A percentile compares a stretch with the other conserved stretches of the same genome.
Conservation (phyloP, 2,329 filamentous ascomycete genomes). For the Rosellinia necatrix region DNA sequence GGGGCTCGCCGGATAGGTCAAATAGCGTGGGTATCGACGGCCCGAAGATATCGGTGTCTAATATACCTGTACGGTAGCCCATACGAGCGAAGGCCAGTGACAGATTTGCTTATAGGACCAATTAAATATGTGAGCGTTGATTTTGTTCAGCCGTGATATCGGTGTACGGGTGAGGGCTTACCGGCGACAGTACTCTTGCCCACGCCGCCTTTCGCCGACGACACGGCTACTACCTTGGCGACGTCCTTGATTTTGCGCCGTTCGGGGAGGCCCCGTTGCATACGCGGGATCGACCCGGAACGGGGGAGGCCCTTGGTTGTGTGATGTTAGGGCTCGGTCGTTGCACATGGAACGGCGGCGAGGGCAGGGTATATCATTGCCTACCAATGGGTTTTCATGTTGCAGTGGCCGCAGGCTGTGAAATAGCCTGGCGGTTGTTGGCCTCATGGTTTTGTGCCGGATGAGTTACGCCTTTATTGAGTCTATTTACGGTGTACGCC, state of each 20-base stretch:
- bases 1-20: constrained; percentile 77
- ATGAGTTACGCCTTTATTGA: too few species aligned
- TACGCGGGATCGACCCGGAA: constrained; percentile 73
- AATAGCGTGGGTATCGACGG: constrained; percentile 92
- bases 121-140: neutral
- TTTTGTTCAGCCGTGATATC: too few species aligned
- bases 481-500: too few species aligned
- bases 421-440: constrained; percentile 49
- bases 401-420: constrained; percentile 58
- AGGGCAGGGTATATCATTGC: constrained; percentile 22
- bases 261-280: constrained; percentile 81
- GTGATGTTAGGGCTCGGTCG: neutral
- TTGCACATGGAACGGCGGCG: too few species aligned
- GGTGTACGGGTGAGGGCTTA: constrained; percentile 44
- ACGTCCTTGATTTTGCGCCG: constrained; percentile 82
- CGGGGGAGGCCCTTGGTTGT: constrained; percentile 77
- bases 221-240: constrained; percentile 91
- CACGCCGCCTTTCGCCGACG: constrained; percentile 96
- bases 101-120: constrained; percentile 66
- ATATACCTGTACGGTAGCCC: constrained; percentile 81
- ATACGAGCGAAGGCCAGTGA: constrained; percentile 83
- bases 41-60: constrained; percentile 96
- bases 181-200: constrained; percentile 94
- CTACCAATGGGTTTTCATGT: constrained; percentile 89
- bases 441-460: constrained; percentile 44